Base-by-base conservation (phyloP, 192 early-diverging fungal genomes). In the Allomyces macrogynus region DNA sequence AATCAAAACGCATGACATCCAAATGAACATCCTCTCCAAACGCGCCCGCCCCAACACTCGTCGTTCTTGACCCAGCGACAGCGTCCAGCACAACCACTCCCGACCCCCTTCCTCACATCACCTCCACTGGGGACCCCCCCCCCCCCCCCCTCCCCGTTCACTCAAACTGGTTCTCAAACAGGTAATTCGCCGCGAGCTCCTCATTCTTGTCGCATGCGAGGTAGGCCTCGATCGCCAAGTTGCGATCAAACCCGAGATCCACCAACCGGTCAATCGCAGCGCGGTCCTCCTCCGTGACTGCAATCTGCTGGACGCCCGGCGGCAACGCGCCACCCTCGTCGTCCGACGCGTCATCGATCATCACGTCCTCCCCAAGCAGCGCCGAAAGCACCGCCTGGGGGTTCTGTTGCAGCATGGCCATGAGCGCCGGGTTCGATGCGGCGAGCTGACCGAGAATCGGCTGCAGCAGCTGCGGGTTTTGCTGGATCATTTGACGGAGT, bases 131-230 rank as follows among this genome's bases (percentile, higher is more conserved):
- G 2, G 26, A 27, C 26, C 26, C 26, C 26, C 1, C 2, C 26
- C 1, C 26, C 26, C 1, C 2, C 26, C 1, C 26, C 4, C 26
- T 1, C 2, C 4, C 26, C 26, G 4, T 27, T 62, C 22, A 27
- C 61, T 60, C 61, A 23, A 62, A 61, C 43, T 43, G 43, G 18
- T 26, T 65, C 44, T 96, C 91, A 75, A 95, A 92, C 71, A 98
- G 69, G 72, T 89, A 96, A 75, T 96, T 96, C 20, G 93, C 95
- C 1, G 95, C 89, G 70, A 94, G 72, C 71, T 98, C 89, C 78
- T 98, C 95, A 75, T 96, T 91, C 74, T 93, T 93, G 66, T 98
- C 95, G 71, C 95, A 98, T 18, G 90, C 89, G 77, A 98, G 82
- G 77, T 83, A 98, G 25, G 95, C 95, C 75, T 96, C 88, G 65